These are phyloP conservation scores for Naganishia vishniacii DNA, from an alignment of 768 basidiomycete species.

Conservation along the genomic window DNA sequence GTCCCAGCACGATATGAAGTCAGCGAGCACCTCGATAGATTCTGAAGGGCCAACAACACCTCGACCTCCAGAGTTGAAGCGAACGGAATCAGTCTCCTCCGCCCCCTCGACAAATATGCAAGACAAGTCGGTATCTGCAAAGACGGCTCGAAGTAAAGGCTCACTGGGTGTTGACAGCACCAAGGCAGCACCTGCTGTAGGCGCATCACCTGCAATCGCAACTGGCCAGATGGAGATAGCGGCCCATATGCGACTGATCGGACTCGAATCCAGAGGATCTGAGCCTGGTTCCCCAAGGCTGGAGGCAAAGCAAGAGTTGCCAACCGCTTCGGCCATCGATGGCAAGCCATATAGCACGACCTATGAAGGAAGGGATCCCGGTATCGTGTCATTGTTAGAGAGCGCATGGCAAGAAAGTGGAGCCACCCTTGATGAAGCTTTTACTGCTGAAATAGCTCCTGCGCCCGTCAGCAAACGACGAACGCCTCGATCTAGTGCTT, in stretches of 20 bases:
- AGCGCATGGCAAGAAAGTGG: slow-evolving; percentile 11
- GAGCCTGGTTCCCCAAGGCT: neutral
- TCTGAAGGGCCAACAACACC: slow-evolving; percentile 7
- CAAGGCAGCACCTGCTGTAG: slow-evolving; percentile 85
- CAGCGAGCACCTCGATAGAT: neutral
- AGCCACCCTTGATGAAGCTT: neutral
- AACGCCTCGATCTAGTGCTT: slow-evolving; percentile 36
- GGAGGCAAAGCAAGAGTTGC: neutral
- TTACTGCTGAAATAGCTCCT: neutral
- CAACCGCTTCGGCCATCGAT: neutral
- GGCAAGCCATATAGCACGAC: slow-evolving; percentile 45
- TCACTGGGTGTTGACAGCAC: slow-evolving; percentile 56
- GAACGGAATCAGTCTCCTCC: slow-evolving; percentile 1
- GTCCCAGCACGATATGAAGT: slow-evolving; percentile 5
- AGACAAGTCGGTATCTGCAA: slow-evolving; percentile 1
- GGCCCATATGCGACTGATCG: slow-evolving; percentile 52
- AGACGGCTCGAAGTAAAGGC: slow-evolving; percentile 11
- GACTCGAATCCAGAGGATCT: slow-evolving; percentile 6
- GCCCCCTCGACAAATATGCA: slow-evolving; percentile 19
- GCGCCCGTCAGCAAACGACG: slow-evolving; percentile 18
- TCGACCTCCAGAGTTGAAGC: neutral
- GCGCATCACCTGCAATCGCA: slow-evolving; percentile 75
- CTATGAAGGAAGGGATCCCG: slow-evolving; percentile 78
- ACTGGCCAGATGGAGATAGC: slow-evolving; percentile 75
- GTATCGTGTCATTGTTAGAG: slow-evolving; percentile 81